Conservation (phyloP, 495 filamentous ascomycete species). For the Neurospora discreta region DNA sequence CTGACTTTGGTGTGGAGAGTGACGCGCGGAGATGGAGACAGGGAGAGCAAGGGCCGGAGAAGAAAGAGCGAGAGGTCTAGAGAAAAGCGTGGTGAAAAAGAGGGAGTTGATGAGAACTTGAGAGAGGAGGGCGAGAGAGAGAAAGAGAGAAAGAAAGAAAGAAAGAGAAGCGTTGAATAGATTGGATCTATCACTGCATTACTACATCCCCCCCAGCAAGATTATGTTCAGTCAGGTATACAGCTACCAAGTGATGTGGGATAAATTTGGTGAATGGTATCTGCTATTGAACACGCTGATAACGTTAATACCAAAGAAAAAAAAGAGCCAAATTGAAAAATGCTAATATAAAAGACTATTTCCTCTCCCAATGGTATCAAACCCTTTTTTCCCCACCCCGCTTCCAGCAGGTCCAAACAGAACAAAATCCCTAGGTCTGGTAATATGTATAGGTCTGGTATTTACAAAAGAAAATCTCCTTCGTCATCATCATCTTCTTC, state of each 20-base stretch:
- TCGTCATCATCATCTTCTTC: fast-evolving
- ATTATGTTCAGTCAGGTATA: too few species aligned
- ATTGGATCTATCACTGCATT: not conserved
- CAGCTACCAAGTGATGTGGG: too few species aligned
- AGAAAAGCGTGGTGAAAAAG: too few species aligned
- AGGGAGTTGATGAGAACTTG: too few species aligned
- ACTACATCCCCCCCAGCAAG: not conserved
- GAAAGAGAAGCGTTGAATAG: not conserved
- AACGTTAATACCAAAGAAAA: not conserved
- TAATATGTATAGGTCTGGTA: not conserved
- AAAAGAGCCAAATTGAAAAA: not conserved
- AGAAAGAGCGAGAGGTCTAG: not conserved
- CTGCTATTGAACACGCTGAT: not conserved
- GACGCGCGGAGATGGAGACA: too few species aligned
- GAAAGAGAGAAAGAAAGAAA: not conserved
- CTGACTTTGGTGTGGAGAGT: not conserved
- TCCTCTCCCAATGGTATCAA: not conserved
- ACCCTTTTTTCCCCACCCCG: not conserved
- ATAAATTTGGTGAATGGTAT: not conserved
- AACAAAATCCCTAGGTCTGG: not conserved
- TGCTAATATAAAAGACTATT: not conserved
- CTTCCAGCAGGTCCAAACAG: not conserved
- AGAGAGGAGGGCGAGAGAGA: too few species aligned
- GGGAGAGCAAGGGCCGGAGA: not conserved
- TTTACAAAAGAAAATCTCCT: not conserved